Evolutionary conservation across 495 filamentous ascomycete genomes (phyloP).

Genomic region (Pseudevernia furfuracea): DNA sequence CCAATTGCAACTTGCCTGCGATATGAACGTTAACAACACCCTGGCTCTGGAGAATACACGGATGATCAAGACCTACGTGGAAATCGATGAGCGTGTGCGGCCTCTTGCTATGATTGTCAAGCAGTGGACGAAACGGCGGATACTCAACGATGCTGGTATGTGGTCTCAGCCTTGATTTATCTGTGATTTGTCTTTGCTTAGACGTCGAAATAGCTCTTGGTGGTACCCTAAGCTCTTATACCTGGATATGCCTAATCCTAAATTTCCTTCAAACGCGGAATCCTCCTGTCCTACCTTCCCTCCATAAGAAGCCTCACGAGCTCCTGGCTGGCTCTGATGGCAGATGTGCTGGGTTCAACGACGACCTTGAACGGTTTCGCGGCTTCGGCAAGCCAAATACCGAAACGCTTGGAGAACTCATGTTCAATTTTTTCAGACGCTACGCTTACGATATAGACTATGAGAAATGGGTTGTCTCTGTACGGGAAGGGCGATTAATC

Average conservation of each 20-base stretch:
- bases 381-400: slow-evolving; percentile 74
- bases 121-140: slow-evolving; percentile 87
- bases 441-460: slow-evolving; percentile 93
- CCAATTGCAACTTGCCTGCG: slow-evolving; percentile 80
- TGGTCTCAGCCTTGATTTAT: slow-evolving; percentile 14
- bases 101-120: slow-evolving; percentile 94
- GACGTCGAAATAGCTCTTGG: slow-evolving; percentile 59
- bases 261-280: slow-evolving; percentile 88
- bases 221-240: slow-evolving; percentile 93
- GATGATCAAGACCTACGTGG: slow-evolving; percentile 96
- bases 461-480: slow-evolving; percentile 72
- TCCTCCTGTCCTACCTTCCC: slow-evolving; percentile 77
- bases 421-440: slow-evolving; percentile 91
- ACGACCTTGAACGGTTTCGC: slow-evolving; percentile 64
- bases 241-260: slow-evolving; percentile 99
- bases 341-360: slow-evolving; percentile 67
- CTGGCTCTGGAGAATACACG: slow-evolving; percentile 90
- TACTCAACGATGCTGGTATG: slow-evolving; percentile 92
- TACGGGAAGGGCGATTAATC: slow-evolving; percentile 75
- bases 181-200: slow-evolving; percentile 13
- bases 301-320: slow-evolving; percentile 69
- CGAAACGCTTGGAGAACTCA: slow-evolving; percentile 69
- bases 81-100: slow-evolving; percentile 84
- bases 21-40: slow-evolving; percentile 99
- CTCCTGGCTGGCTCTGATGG: slow-evolving; percentile 52